A percentile compares a stretch with the other conserved stretches of the same genome.
Evolutionary conservation across 2,329 filamentous ascomycete genomes (phyloP).

Genomic region (Shiraia bambusicola): DNA sequence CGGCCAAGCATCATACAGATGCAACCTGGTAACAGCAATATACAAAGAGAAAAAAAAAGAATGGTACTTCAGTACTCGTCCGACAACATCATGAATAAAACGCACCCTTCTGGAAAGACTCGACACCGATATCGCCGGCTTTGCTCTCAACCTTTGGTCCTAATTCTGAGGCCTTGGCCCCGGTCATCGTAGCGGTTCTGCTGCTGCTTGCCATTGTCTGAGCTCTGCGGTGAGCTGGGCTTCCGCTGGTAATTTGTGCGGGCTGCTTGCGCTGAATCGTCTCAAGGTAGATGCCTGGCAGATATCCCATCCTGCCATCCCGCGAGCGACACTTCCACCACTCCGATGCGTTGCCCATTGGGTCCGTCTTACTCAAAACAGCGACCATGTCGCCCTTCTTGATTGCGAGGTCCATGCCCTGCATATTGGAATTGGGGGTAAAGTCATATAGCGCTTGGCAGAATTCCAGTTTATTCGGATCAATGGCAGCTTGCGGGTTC

Average conservation of each 20-base stretch:
- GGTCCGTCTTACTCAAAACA: constrained; percentile 88
- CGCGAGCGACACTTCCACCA: constrained; percentile 96
- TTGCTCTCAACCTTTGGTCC: constrained; percentile 59
- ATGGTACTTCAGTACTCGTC: neutral
- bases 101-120: constrained; percentile 71
- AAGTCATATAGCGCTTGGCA: constrained; percentile 95
- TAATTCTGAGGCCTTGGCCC: constrained; percentile 45
- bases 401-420: constrained; percentile 83
- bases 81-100: constrained; percentile 59
- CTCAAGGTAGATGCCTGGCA: constrained; percentile 89
- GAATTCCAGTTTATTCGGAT: constrained; percentile 92
- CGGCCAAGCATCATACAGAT: constrained; percentile 7
- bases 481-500: constrained; percentile 59
- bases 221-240: constrained; percentile 51
- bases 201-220: constrained; percentile 57
- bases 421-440: constrained; percentile 68
- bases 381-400: constrained; percentile 96
- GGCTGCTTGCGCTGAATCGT: constrained; percentile 62
- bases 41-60: constrained; percentile 17
- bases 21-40: constrained; percentile 7
- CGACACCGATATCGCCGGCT: constrained; percentile 64
- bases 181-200: constrained; percentile 49
- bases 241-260: constrained; percentile 48
- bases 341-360: constrained; percentile 85
- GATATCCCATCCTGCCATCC: constrained; percentile 86